These are phyloP conservation scores for Cymbopogon citratus DNA, from an alignment of 176 grass and related monocot species.

Conservation along the genomic window DNA sequence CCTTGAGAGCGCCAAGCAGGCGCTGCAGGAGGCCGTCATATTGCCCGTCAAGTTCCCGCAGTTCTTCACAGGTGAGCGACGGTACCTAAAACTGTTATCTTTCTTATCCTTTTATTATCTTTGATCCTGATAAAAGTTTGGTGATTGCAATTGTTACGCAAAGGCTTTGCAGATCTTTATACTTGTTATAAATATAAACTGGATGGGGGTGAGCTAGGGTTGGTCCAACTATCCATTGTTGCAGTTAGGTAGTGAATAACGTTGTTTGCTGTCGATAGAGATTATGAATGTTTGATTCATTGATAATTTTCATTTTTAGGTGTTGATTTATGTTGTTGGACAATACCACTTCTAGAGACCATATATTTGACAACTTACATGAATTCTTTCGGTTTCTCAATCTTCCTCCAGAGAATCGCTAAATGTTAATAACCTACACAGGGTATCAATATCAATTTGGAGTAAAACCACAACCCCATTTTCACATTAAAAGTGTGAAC, in stretches of 20 bases:
- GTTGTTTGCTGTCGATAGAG: background rate
- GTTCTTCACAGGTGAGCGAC: slow-evolving; percentile 80
- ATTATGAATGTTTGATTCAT: background rate
- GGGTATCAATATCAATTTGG: background rate
- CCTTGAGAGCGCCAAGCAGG: slow-evolving; percentile 90
- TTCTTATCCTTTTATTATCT: background rate
- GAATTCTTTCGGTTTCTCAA: background rate
- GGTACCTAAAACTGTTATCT: background rate
- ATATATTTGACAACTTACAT: background rate
- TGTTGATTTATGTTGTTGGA: background rate
- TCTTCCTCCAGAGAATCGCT: background rate
- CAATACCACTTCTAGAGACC: background rate
- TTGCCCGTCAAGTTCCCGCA: slow-evolving; percentile 98
- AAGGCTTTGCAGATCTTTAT: slow-evolving; percentile 6
- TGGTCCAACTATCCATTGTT: background rate
- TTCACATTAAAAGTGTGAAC: background rate
- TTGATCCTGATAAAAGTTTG: background rate
- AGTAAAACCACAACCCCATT: background rate
- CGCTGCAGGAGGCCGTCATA: slow-evolving; percentile 95
- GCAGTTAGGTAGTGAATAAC: background rate
- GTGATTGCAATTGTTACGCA: background rate
- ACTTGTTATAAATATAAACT: background rate
- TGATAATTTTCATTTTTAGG: background rate
- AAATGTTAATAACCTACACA: background rate
- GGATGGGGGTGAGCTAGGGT: background rate